Base-by-base conservation (phyloP, 2,329 filamentous ascomycete species). In the Sordariomycetes sp. region DNA sequence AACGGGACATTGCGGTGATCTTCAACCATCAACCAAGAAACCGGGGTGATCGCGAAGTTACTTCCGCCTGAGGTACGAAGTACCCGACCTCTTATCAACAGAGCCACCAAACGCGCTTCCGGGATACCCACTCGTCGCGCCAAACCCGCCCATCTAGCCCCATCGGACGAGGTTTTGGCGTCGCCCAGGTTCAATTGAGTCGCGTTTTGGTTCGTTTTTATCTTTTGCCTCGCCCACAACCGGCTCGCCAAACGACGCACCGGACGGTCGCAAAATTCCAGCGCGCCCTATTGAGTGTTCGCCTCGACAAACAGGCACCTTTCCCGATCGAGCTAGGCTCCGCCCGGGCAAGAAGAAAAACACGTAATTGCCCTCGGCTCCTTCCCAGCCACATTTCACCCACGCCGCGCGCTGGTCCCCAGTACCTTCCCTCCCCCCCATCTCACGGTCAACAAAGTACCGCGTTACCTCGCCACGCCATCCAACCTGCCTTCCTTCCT, bases 311-410 rank as follows among this genome's bases (percentile, higher is more conserved):
- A 48, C 42, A 56, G 50, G 45, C 50, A 34, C 34, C 42, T 55
- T 35, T 45, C 36, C 53, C 22, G 42, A 55, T 55, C 42, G 53
- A 55, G 53, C 25, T 24, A 39, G 34, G 39, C 25, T 35, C 35
- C 28, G 28, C 28, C 28, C 28, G 28, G 28, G n/a, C n/a, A n/a
- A n/a, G n/a, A 25, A 42, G 34, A 32, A 24, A 50, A 45, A 55
- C 53, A 55, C 42, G 54, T 52, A 56, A 56, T 56, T 56, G 53
- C 54, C 54, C 54, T 50, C 42, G 39, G 45, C 48, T 28, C 55
- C 45, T 52, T 56, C 22, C 55, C 45, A 48, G 55, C 45, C 54
- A 20, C 45, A 32, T 50, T 56, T 55, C 45, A 5, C n/a, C 45
- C 10, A 24, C 20, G n/a, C 17, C 36, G 12, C 36, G 17, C 45